Evolutionary conservation across 306 rosid genomes (phyloP), one percentile per base, ranked within the genome.

Genomic region (Prunus dulcis): DNA sequence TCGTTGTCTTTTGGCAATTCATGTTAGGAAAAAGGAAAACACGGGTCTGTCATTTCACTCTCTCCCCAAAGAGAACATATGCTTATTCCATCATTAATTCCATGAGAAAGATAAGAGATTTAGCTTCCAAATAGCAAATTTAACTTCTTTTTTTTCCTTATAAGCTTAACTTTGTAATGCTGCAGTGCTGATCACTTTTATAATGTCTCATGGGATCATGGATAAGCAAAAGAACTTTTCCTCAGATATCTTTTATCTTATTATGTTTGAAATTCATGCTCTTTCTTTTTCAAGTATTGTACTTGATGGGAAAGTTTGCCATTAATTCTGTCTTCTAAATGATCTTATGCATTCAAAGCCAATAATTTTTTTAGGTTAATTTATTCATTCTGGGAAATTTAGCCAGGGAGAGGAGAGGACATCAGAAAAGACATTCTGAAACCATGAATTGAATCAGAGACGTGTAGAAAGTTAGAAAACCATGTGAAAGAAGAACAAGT

Each of bases 21-120:
- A 27, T 66, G 74, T 65, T 45, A 11, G 64, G 74, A 71, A 74
- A 79, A 79, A 79, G 63, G 65, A 65, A 79, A 79, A 73, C 82
- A 79, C 25, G 65, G 45, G 43, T 47, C 60, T 64, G 69, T 65
- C 53, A 50, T 67, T 46, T 73, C 28, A 22, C 67, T 45, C 28
- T 65, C 22, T 57, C 61, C 46, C 49, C 55, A 13, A 27, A 61
- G 41, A 25, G 23, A 15, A 63, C 57, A 12, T 25, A 11, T 28
- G 47, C 34, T 25, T 43, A 23, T 38, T 13, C 28, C 63, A 71
- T 34, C 75, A 71, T 56, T 55, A 22, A 58, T 23, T 73, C 57
- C 68, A 20, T 73, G n/a, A n/a, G 69, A 67, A 28, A 34, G 45
- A 34, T 12, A 27, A 41, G 32, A 18, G 14, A 18, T 34, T 30